Conservation (phyloP, 1,284 basidiomycete genomes). For the Ustilago sp. region DNA sequence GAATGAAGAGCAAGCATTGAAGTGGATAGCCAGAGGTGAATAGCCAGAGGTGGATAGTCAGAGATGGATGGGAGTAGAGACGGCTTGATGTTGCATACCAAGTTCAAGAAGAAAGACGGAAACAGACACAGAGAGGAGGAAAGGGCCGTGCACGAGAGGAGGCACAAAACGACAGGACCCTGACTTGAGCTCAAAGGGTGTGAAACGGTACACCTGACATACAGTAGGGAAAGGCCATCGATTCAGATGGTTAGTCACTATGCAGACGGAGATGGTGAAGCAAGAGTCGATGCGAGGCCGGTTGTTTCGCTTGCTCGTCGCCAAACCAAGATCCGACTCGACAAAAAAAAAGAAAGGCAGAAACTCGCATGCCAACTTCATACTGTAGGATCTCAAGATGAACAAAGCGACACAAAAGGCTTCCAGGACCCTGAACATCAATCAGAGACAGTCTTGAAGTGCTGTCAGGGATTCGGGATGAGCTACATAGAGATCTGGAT, state of each 20-base stretch:
- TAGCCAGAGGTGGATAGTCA: slow-evolving; percentile 8
- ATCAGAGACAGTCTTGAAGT: background rate
- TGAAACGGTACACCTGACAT: background rate
- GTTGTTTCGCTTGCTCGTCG: background rate
- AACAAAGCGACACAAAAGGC: background rate
- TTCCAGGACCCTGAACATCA: slow-evolving; percentile 9
- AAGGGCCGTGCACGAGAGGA: slow-evolving; percentile 28
- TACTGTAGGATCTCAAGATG: background rate
- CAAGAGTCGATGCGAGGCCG: slow-evolving; percentile 15
- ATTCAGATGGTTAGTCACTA: slow-evolving; percentile 15
- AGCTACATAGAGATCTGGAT: slow-evolving; percentile 30
- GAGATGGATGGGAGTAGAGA: slow-evolving; percentile 20
- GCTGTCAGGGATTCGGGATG: background rate
- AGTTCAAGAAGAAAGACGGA: slow-evolving; percentile 10
- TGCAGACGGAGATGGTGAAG: slow-evolving; percentile 20
- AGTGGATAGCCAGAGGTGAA: background rate
- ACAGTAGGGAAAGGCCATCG: slow-evolving; percentile 1
- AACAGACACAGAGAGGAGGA: background rate
- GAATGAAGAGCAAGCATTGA: background rate
- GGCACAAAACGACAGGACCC: slow-evolving; percentile 20
- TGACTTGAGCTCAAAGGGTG: slow-evolving; percentile 2
- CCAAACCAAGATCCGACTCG: background rate
- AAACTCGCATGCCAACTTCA: background rate
- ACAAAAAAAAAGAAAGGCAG: background rate
- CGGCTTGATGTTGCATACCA: slow-evolving; percentile 38